A percentile compares a stretch with the other conserved stretches of the same genome.
Conservation (phyloP, 2,329 filamentous ascomycete genomes). For the Apiospora pterosperma region DNA sequence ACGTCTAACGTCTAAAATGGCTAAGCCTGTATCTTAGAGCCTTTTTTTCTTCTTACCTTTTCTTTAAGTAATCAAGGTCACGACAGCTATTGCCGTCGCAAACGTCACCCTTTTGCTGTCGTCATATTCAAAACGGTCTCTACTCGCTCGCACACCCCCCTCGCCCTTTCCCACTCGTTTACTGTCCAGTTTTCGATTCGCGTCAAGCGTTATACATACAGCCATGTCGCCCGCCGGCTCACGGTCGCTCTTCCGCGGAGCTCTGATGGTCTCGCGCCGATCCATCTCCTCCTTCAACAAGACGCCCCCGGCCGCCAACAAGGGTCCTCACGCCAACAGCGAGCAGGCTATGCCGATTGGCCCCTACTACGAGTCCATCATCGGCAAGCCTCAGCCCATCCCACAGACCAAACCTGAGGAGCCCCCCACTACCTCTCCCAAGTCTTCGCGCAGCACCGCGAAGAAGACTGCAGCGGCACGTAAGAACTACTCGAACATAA, state of each 20-base stretch:
- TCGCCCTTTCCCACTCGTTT: neutral
- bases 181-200: neutral
- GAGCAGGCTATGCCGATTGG: slow-evolving; percentile 51
- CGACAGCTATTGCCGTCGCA: neutral
- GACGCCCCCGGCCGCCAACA: slow-evolving; percentile 18
- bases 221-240: slow-evolving; percentile 8
- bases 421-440: slow-evolving; percentile 36
- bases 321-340: slow-evolving; percentile 17
- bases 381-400: slow-evolving; percentile 42
- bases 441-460: slow-evolving; percentile 21
- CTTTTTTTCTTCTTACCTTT: neutral
- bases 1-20: slow-evolving; percentile 1
- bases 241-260: slow-evolving; percentile 2
- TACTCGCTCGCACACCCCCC: neutral
- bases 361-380: slow-evolving; percentile 56
- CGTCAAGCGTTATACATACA: slow-evolving; percentile 6
- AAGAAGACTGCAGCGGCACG: slow-evolving; percentile 21
- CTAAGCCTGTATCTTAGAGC: neutral
- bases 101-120: neutral
- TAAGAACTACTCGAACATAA: slow-evolving; percentile 12
- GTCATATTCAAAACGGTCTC: neutral
- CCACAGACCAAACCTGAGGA: slow-evolving; percentile 39
- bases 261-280: slow-evolving; percentile 14
- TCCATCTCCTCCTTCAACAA: slow-evolving; percentile 19
- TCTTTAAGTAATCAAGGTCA: neutral